Evolutionary conservation across 1,284 basidiomycete genomes (phyloP).

Genomic region (Termitomyces sp.): DNA sequence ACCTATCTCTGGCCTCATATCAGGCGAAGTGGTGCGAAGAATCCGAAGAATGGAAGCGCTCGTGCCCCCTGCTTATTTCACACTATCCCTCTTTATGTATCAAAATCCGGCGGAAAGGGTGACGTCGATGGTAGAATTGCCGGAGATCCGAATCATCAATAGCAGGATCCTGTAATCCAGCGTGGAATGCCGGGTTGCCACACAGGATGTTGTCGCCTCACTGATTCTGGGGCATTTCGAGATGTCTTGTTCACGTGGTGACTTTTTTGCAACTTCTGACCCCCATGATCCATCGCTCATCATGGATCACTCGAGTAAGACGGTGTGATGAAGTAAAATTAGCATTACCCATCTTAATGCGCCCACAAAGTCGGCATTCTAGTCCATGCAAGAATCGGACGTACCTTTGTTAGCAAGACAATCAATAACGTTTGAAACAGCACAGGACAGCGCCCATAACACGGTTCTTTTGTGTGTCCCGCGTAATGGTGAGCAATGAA

Average conservation of each 20-base stretch:
- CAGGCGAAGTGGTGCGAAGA: not conserved
- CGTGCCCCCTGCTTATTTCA: not conserved
- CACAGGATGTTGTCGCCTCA: not conserved
- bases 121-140: not conserved
- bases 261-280: not conserved
- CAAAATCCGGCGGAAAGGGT: not conserved
- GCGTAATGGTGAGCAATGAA: not conserved
- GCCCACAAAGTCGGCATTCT: not conserved
- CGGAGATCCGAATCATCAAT: not conserved
- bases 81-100: not conserved
- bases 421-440: not conserved
- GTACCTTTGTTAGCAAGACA: not conserved
- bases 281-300: not conserved
- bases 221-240: not conserved
- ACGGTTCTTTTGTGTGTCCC: not conserved
- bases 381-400: not conserved
- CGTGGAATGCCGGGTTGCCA: not conserved
- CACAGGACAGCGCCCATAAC: not conserved
- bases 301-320: not conserved
- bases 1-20: not conserved
- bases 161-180: not conserved
- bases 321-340: not conserved
- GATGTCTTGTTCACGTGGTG: not conserved
- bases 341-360: not conserved
- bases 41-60: slow-evolving; percentile 1